Percentiles rank a stretch among this genome's conserved stretches.
These are phyloP conservation scores for Tothia fuscella DNA, from an alignment of 2,329 filamentous ascomycete species.

Conservation along the genomic window DNA sequence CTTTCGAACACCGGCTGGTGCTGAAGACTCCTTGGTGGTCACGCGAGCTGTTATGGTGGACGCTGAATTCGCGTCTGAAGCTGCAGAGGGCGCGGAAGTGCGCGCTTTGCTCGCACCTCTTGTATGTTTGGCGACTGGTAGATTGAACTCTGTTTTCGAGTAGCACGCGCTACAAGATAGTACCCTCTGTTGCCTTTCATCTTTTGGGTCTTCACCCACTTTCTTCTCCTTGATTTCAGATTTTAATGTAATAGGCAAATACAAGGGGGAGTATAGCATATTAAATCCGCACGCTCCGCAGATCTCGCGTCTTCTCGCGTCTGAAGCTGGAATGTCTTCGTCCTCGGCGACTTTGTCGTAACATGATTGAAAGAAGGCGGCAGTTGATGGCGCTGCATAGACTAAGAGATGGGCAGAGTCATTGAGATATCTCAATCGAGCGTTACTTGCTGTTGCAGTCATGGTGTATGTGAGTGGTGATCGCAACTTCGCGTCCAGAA, in stretches of 20 bases:
- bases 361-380: slow-evolving; percentile 21
- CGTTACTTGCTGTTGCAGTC: no score
- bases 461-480: no score
- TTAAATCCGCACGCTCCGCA: slow-evolving; percentile 27
- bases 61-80: no score
- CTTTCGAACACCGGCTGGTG: slow-evolving; percentile 29
- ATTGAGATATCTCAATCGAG: slow-evolving; percentile 18
- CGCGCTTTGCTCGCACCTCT: no score
- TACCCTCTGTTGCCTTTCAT: neutral
- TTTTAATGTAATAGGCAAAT: slow-evolving; percentile 16
- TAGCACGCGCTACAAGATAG: slow-evolving; percentile 1
- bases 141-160: neutral
- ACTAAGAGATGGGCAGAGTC: slow-evolving; percentile 23
- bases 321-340: slow-evolving; percentile 20
- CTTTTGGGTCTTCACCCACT: neutral
- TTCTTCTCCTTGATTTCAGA: slow-evolving; percentile 16
- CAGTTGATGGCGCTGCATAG: slow-evolving; percentile 21
- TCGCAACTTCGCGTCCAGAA: no score
- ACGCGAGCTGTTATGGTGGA: neutral
- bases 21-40: neutral
- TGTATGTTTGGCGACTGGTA: neutral
- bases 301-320: slow-evolving; percentile 20
- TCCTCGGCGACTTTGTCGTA: slow-evolving; percentile 17
- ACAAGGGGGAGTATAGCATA: slow-evolving; percentile 16
- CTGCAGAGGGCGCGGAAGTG: neutral